Evolutionary conservation across 2,329 filamentous ascomycete species (phyloP), one percentile per base, ranked within the genome.

Genomic region (Aspergillaceae sp.): DNA sequence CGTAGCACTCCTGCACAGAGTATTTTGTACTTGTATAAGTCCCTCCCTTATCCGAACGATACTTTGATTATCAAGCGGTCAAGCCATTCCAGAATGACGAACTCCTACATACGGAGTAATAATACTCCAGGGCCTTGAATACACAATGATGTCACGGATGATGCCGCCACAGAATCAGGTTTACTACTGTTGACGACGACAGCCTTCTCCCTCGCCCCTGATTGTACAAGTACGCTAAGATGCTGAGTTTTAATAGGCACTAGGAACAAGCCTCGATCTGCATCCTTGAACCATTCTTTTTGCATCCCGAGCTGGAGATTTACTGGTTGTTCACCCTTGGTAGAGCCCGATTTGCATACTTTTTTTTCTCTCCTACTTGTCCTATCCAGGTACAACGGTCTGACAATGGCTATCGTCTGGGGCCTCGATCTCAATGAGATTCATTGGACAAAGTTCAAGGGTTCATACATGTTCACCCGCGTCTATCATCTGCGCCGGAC

Each of bases 381-480:
- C 19, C 19, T 19, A 19, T 19, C 19, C 19, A 19, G 19, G 19
- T 19, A 19, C 19, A 19, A 26, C 11, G 19, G 11, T 38, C 11
- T 26, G 11, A 38, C 10, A 44, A 72, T 72, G 68, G 56, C 70
- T 4, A 69, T 78, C 10, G 77, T 80, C 52, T 79, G 76, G 74
- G 77, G 77, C 30, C 69, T 80, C 49, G 73, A 79, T 57, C 64
- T 80, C 46, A 64, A 64, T 43, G 76, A 80, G 52, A 76, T 80
- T 56, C 70, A 76, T 66, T 80, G 76, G 76, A 62, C 62, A 49
- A 79, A 78, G 56, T 80, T 80, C 70, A 74, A 73, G 50, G 70
- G 63, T 49, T 70, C 67, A n/a, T 73, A 79, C 58, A 80, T 80
- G 77, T 80, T 75, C 64, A 75, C 74, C 52, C 71, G 63, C 30